phyloP scores from a whole-genome alignment of 2,329 filamentous ascomycete species.

The Ustulina deusta region DNA sequence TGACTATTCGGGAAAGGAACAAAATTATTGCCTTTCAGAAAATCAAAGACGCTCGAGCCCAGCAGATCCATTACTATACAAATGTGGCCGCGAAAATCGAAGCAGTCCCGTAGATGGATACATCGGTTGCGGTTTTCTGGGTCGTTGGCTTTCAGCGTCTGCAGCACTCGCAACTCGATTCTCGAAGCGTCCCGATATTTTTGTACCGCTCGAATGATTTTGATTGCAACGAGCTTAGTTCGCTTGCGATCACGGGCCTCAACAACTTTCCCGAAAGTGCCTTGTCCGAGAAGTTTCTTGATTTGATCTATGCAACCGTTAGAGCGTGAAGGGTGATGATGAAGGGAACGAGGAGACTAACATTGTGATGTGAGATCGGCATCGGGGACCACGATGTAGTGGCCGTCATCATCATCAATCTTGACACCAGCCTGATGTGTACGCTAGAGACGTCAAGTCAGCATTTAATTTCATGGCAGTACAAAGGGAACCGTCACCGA shows the following conservation, averaged over 20 bases:
- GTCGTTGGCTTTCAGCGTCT: constrained; percentile 92
- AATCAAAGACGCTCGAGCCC: constrained; percentile 98
- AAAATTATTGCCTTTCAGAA: constrained; percentile 93
- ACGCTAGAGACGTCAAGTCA: constrained; percentile 40
- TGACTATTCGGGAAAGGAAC: constrained; percentile 98
- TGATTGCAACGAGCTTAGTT: constrained; percentile 87
- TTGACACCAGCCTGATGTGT: constrained; percentile 69
- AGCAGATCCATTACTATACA: constrained; percentile 84
- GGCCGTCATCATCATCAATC: constrained; percentile 95
- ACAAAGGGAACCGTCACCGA: constrained; percentile 57
- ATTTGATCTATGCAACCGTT: constrained; percentile 76
- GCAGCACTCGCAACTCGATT: constrained; percentile 92
- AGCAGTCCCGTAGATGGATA: constrained; percentile 95
- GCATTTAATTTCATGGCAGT: constrained; percentile 1
- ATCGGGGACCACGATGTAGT: constrained; percentile 93
- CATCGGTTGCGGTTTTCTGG: constrained; percentile 92
- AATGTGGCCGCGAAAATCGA: constrained; percentile 97
- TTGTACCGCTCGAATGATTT: constrained; percentile 97
- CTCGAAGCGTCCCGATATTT: constrained; percentile 97
- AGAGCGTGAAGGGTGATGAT: constrained; percentile 26
- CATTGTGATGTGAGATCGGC: constrained; percentile 89
- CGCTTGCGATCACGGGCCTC: constrained; percentile 85
- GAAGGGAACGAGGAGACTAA: constrained; percentile 61
- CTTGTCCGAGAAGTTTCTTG: constrained; percentile 89
- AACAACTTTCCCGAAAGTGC: constrained; percentile 98